Conservation (phyloP, 768 basidiomycete genomes). For the Pleurotus sapidus region DNA sequence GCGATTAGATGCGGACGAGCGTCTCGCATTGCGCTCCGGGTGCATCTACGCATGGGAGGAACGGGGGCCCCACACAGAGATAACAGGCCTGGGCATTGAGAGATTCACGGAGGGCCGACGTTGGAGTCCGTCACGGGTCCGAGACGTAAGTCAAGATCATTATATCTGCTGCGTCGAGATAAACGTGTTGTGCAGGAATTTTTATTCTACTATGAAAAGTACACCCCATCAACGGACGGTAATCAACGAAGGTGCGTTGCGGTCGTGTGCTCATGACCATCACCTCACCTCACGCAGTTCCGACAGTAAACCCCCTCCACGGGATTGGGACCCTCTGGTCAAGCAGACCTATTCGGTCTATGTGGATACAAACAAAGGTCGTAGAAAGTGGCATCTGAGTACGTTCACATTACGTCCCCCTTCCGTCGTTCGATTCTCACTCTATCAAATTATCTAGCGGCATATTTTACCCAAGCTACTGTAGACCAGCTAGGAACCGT, state of each 20-base stretch:
- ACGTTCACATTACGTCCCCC: constrained; percentile 20
- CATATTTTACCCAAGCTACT: constrained; percentile 78
- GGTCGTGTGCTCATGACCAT: background rate
- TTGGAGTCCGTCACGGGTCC: constrained; percentile 82
- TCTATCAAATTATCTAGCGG: constrained; percentile 42
- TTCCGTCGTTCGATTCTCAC: background rate
- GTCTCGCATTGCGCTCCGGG: constrained; percentile 50
- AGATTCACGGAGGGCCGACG: constrained; percentile 82
- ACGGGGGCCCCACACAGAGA: constrained; percentile 65
- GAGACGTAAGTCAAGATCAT: constrained; percentile 55
- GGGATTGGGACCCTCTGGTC: constrained; percentile 67
- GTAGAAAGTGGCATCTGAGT: constrained; percentile 85
- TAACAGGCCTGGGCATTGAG: constrained; percentile 79
- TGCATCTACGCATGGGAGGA: constrained; percentile 75
- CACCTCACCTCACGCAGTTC: constrained; percentile 12
- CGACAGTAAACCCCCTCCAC: constrained; percentile 47
- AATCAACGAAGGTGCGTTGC: constrained; percentile 37
- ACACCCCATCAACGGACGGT: constrained; percentile 43
- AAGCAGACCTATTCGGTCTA: constrained; percentile 87
- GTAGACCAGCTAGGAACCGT: constrained; percentile 70
- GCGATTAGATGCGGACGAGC: constrained; percentile 76
- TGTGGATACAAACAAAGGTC: constrained; percentile 61
- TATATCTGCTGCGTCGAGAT: background rate
- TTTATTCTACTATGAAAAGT: constrained; percentile 82
- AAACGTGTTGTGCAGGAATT: constrained; percentile 55